Evolutionary conservation across 352 stramenopile genomes (phyloP).

Genomic region (Pythium utonaiense): DNA sequence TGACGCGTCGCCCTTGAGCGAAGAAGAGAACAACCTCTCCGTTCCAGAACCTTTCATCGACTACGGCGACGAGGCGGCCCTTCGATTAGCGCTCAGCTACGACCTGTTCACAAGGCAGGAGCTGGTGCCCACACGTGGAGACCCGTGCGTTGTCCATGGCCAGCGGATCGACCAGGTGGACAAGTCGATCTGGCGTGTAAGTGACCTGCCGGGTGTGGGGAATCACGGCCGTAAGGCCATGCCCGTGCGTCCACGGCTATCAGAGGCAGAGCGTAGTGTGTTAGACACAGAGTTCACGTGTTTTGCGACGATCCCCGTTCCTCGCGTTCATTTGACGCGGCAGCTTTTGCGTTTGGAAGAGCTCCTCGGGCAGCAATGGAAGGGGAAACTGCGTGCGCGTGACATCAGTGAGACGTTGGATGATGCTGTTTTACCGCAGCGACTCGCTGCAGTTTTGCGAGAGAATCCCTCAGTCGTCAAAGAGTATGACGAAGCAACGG

Average conservation of each 20-base stretch:
- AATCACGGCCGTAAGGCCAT: slow-evolving; percentile 62
- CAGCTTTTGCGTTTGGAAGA: slow-evolving; percentile 63
- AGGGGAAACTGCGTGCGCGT: slow-evolving; percentile 45
- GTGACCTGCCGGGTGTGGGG: slow-evolving; percentile 64
- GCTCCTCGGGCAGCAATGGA: slow-evolving; percentile 45
- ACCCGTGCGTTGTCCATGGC: slow-evolving; percentile 26
- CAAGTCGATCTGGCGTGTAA: slow-evolving; percentile 46
- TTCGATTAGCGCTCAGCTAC: slow-evolving; percentile 33
- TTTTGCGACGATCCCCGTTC: slow-evolving; percentile 29
- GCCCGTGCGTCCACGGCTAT: slow-evolving; percentile 34
- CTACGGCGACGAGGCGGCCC: slow-evolving; percentile 35
- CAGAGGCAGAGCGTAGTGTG: slow-evolving; percentile 40
- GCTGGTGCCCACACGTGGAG: slow-evolving; percentile 1
- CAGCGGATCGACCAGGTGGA: slow-evolving; percentile 47
- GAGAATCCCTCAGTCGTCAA: slow-evolving; percentile 36
- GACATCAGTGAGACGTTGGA: slow-evolving; percentile 36
- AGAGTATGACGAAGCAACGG: slow-evolving; percentile 51
- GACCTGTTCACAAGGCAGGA: slow-evolving; percentile 19
- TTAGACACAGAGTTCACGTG: slow-evolving; percentile 53
- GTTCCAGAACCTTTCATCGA: slow-evolving; percentile 44
- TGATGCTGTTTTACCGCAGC: slow-evolving; percentile 49
- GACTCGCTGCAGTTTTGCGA: slow-evolving; percentile 43
- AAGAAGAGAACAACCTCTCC: slow-evolving; percentile 9
- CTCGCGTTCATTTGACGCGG: slow-evolving; percentile 47
- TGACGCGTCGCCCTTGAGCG: neutral